Conservation (phyloP, 192 early-diverging fungal species). For the Obelidium mucronatum region DNA sequence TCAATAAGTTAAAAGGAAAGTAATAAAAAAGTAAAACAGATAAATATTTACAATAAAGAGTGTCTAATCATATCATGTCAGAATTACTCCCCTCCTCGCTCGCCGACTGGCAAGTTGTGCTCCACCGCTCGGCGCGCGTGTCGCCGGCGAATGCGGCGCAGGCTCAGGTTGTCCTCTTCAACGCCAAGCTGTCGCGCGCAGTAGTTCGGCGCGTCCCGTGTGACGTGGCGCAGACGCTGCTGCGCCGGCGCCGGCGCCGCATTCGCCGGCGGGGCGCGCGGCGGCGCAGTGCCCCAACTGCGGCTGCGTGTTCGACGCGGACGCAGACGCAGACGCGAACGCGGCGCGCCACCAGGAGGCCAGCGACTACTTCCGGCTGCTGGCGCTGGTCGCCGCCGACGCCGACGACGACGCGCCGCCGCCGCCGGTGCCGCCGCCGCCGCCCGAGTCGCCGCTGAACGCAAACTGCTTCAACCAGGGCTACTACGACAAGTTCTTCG, state of each 20-base stretch:
- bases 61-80: too few relatives aligned
- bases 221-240: background rate
- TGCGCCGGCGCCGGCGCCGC: background rate
- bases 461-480: slow-evolving; percentile 83
- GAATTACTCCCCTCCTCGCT: too few relatives aligned
- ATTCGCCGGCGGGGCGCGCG: background rate
- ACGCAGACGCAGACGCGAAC: background rate
- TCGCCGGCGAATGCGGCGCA: background rate
- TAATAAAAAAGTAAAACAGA: too few relatives aligned
- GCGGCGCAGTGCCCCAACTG: background rate
- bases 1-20: too few relatives aligned
- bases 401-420: background rate
- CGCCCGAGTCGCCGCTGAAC: background rate
- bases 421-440: too few relatives aligned
- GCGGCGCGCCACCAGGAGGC: background rate
- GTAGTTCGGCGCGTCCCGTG: background rate
- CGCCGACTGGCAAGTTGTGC: background rate
- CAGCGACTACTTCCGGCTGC: background rate
- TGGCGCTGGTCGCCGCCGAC: background rate
- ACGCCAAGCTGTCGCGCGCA: background rate
- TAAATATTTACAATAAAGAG: too few relatives aligned
- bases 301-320: background rate
- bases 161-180: background rate
- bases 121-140: slow-evolving; percentile 1
- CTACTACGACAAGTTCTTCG: slow-evolving; percentile 94